Base-by-base conservation (phyloP, 2,329 filamentous ascomycete species). In the Trichoderma pleuroti region DNA sequence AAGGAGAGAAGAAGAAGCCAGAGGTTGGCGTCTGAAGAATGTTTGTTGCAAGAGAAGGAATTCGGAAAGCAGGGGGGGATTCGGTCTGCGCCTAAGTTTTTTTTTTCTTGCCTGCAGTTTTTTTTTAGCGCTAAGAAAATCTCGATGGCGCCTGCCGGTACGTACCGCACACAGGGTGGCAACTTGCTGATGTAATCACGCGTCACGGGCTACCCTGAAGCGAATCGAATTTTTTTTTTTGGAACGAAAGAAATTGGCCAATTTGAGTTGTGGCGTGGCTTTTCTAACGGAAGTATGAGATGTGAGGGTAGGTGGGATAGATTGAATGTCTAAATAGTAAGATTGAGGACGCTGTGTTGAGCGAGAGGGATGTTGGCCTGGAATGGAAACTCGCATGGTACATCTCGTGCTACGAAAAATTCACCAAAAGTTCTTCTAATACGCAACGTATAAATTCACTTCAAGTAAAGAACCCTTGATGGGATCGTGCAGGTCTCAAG, bases 51-150 rank as follows among this genome's bases (percentile, higher is more conserved):
- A 63, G 34, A 70, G 46, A 61, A 57, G 21, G 69, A 54, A 67
- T 62, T 52, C 52, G 56, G 56, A 62, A 74, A 39, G 65, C 49
- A 68, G 67, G 46, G 60, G 60, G 60, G 65, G 54, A 68, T 68
- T 60, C 56, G 30, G 67, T 52, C 68, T 70, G 67, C 71, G 54
- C 70, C 68, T 42, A 60, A 65, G 34, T 76, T 76, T 75, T 75
- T 75, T 75, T 71, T 46, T 66, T 70, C 72, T 73, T 73, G 59
- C 60, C 71, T 57, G 71, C 71, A 71, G 72, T 73, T 75, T 74
- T 73, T 72, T 60, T 57, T 46, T 70, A 26, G 70, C 74, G 73
- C 75, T 73, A 75, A 72, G 67, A 72, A 73, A 70, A 70, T 60
- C 62, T 64, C 57, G 57, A 57, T 67, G 34, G 70, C 64, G 65